Evolutionary conservation across 2,329 filamentous ascomycete species (phyloP).

Genomic region (Fusarium nurragi): DNA sequence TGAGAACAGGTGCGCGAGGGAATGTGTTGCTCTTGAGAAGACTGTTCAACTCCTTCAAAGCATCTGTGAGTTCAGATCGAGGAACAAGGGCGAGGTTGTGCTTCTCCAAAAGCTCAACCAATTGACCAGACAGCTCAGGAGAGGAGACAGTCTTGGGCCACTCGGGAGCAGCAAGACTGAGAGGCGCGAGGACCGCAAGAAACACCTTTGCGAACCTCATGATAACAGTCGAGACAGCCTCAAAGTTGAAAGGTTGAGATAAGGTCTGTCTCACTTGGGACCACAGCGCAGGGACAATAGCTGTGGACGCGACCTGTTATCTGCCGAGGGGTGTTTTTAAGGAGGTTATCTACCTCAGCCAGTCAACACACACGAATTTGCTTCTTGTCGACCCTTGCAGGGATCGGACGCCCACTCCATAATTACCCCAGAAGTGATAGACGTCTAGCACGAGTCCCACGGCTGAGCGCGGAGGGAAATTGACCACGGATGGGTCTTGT

Average conservation of each 20-base stretch:
- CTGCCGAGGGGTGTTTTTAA: slow-evolving; percentile 6
- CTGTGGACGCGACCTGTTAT: background rate
- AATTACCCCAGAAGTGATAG: slow-evolving; percentile 21
- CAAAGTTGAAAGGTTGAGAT: background rate
- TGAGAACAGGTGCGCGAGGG: slow-evolving; percentile 6
- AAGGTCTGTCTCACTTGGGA: background rate
- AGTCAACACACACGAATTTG: slow-evolving; percentile 17
- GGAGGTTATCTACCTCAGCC: slow-evolving; percentile 15
- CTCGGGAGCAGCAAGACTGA: slow-evolving; percentile 47
- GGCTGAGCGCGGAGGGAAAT: slow-evolving; percentile 17
- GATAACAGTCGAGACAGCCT: slow-evolving; percentile 1
- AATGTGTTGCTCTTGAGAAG: slow-evolving; percentile 49
- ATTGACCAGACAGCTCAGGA: slow-evolving; percentile 47
- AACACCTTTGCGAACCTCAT: slow-evolving; percentile 53
- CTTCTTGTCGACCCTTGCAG: background rate
- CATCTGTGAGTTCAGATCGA: slow-evolving; percentile 57
- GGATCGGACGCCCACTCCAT: background rate
- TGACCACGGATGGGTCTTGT: background rate
- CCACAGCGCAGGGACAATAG: background rate
- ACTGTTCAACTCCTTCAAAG: slow-evolving; percentile 53
- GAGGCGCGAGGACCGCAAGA: slow-evolving; percentile 48
- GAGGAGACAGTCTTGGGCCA: slow-evolving; percentile 36
- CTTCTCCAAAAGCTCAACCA: slow-evolving; percentile 54
- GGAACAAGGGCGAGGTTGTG: slow-evolving; percentile 57
- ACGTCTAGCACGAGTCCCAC: background rate